Conservation (phyloP, 176 grass and related monocot genomes). For the Triticum monococcum region DNA sequence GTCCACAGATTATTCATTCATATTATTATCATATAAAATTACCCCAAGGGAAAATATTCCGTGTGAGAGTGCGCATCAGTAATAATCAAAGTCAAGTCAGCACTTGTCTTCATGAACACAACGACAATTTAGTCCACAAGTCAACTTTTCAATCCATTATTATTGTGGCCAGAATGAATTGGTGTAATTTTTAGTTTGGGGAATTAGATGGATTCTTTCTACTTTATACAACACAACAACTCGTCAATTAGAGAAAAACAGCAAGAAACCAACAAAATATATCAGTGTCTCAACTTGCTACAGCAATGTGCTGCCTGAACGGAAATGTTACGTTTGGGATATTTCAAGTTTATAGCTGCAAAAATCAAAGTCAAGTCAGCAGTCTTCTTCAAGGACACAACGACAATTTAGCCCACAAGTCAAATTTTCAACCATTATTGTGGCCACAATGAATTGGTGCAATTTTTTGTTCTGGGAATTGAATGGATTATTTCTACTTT, state of each 20-base stretch:
- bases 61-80: background rate
- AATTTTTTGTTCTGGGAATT: background rate
- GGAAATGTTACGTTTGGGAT: background rate
- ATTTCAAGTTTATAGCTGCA: background rate
- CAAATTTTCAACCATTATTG: background rate
- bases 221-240: too few relatives aligned
- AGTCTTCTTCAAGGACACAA: background rate
- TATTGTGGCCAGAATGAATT: background rate
- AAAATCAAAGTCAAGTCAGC: constrained; percentile 5
- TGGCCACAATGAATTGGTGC: background rate
- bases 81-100: background rate
- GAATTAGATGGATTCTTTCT: background rate
- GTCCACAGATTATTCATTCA: background rate
- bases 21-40: background rate
- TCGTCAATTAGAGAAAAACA: background rate
- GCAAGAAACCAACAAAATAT: background rate
- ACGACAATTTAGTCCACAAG: background rate
- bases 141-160: background rate
- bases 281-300: background rate
- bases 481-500: background rate
- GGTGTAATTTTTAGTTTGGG: background rate
- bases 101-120: background rate
- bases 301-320: background rate
- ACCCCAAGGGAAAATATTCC: background rate
- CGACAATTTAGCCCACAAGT: background rate